These are phyloP conservation scores for Ophiocordyceps camponoti-saundersi DNA, from an alignment of 2,329 filamentous ascomycete genomes.

Conservation along the genomic window DNA sequence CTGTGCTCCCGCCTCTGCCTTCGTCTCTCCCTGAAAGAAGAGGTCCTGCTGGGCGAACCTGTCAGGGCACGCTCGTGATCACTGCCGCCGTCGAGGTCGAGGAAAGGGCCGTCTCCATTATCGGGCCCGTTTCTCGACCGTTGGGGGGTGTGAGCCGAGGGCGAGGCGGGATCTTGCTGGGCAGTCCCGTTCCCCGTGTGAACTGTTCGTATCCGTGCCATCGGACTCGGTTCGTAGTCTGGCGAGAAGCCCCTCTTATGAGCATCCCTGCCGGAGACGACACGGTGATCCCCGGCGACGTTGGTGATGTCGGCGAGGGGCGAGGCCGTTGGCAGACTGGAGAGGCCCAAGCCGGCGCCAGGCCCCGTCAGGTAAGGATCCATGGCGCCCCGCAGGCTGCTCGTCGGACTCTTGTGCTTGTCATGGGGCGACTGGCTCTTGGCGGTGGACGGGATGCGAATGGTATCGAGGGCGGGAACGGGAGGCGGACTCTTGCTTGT, in stretches of 20 bases:
- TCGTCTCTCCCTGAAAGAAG: slow-evolving; percentile 2
- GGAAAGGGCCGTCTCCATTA: slow-evolving; percentile 28
- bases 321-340: slow-evolving; percentile 4
- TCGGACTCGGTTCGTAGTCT: slow-evolving; percentile 56
- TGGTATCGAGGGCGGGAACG: slow-evolving; percentile 17
- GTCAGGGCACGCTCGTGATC: slow-evolving; percentile 23
- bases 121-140: slow-evolving; percentile 11
- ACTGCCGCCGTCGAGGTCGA: slow-evolving; percentile 29
- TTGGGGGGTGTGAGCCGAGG: slow-evolving; percentile 18
- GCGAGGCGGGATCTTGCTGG: slow-evolving; percentile 1
- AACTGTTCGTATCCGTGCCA: slow-evolving; percentile 53
- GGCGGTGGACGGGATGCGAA: slow-evolving; percentile 11
- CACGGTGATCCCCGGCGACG: slow-evolving; percentile 2
- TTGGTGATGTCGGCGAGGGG: slow-evolving; percentile 11
- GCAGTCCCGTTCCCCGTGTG: slow-evolving; percentile 17
- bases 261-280: slow-evolving; percentile 11
- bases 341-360: slow-evolving; percentile 13
- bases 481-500: slow-evolving; percentile 24
- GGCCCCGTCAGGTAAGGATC: slow-evolving; percentile 49
- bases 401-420: slow-evolving; percentile 43
- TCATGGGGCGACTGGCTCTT: slow-evolving; percentile 12
- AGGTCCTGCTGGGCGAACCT: not conserved
- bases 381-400: slow-evolving; percentile 75
- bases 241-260: slow-evolving; percentile 51
- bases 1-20: not conserved